Percentiles rank a stretch among this genome's conserved stretches.
These are phyloP conservation scores for Tolypocladium album DNA, from an alignment of 2,329 filamentous ascomycete species.

Conservation along the genomic window DNA sequence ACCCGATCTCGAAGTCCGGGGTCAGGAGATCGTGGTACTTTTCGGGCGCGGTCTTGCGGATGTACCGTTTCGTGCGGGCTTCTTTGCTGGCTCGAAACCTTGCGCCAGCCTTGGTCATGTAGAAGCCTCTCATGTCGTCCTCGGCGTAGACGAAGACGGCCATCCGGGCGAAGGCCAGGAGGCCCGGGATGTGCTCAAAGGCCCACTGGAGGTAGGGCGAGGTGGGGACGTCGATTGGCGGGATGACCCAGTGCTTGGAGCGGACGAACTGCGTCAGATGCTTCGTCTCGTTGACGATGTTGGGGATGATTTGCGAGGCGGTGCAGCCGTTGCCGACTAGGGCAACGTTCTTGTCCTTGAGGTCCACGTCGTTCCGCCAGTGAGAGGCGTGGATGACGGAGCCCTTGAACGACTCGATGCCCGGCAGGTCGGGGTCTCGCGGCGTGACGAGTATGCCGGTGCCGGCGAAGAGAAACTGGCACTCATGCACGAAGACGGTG, in stretches of 20 bases:
- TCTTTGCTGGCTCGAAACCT: conserved; percentile 25
- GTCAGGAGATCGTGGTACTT: conserved; percentile 52
- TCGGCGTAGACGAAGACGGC: conserved; percentile 29
- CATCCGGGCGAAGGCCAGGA: conserved; percentile 25
- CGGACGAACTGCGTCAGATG: conserved; percentile 30
- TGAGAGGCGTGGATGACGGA: conserved; percentile 42
- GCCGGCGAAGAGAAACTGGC: conserved; percentile 26
- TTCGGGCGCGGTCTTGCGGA: conserved; percentile 36
- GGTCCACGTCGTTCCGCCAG: conserved; percentile 40
- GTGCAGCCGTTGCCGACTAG: conserved; percentile 47
- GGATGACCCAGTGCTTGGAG: conserved; percentile 30
- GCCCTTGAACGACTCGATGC: conserved; percentile 39
- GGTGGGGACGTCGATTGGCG: conserved; percentile 15
- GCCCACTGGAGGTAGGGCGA: conserved; percentile 16
- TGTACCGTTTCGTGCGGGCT: conserved; percentile 25
- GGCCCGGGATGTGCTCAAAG: conserved; percentile 36
- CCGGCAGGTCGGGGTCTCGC: conserved; percentile 31
- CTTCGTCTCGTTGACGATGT: conserved; percentile 23
- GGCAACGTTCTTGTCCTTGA: conserved; percentile 34
- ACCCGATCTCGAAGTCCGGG: conserved; percentile 51
- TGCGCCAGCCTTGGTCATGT: conserved; percentile 22
- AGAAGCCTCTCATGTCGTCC: conserved; percentile 23
- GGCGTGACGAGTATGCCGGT: conserved; percentile 22
- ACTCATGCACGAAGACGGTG: conserved; percentile 21
- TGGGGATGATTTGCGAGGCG: conserved; percentile 40